Evolutionary conservation across 1,284 basidiomycete species (phyloP).

Genomic region (Puccinia hordei): DNA sequence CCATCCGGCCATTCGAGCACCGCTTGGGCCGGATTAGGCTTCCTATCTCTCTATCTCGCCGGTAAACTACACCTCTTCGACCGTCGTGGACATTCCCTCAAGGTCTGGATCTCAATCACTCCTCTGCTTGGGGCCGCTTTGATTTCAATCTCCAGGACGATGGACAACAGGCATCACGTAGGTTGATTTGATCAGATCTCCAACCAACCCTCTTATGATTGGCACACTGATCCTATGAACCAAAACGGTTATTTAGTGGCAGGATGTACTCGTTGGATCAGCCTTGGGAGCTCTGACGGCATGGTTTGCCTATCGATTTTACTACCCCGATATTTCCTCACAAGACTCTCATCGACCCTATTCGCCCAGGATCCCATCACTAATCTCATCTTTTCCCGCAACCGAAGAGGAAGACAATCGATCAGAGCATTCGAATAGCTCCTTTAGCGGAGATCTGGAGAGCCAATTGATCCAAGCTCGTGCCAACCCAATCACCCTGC

Average conservation of each 20-base stretch:
- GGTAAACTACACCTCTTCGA: constrained; percentile 93
- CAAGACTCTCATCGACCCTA: constrained; percentile 70
- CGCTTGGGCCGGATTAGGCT: constrained; percentile 88
- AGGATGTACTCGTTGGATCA: constrained; percentile 80
- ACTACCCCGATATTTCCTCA: constrained; percentile 57
- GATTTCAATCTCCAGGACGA: constrained; percentile 70
- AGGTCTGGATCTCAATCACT: constrained; percentile 77
- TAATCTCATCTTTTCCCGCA: background rate
- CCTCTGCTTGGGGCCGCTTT: constrained; percentile 78
- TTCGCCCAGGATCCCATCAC: constrained; percentile 65
- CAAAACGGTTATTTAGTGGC: constrained; percentile 63
- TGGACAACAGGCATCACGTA: constrained; percentile 62
- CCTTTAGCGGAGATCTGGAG: constrained; percentile 10
- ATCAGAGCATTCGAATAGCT: constrained; percentile 6
- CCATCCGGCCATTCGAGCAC: constrained; percentile 90
- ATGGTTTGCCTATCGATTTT: constrained; percentile 75
- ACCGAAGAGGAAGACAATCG: background rate
- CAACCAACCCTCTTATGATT: no score
- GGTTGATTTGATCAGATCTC: constrained; percentile 60
- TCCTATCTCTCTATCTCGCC: constrained; percentile 81
- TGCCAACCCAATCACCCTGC: constrained; percentile 1
- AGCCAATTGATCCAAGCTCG: constrained; percentile 16
- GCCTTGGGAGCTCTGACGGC: constrained; percentile 72
- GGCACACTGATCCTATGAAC: constrained; percentile 75
- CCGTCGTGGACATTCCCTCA: constrained; percentile 72